Evolutionary conservation across 2,329 filamentous ascomycete species (phyloP), one percentile per base, ranked within the genome.

Genomic region (Pyrenochaeta sp.): DNA sequence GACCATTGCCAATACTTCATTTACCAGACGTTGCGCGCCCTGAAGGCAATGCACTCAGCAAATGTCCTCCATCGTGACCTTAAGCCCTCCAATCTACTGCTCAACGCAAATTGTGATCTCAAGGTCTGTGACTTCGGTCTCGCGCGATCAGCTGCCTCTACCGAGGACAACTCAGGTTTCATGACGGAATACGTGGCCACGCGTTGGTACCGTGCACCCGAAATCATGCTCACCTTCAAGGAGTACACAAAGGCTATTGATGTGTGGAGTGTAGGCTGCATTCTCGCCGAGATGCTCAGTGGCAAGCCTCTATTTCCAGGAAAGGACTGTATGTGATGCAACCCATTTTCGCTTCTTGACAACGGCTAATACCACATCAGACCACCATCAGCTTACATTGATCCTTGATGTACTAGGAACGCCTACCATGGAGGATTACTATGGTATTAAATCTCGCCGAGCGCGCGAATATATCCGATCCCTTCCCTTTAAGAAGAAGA

Each of bases 111-210:
- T 79, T 99, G 95, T 79, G 95, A 99, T 80, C 84, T 99, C 66
- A 99, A 99, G 80, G 95, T 99, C 66, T 99, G 95, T 80, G 95
- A 99, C 77, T 99, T 99, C 72, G 95, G 95, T 73, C 87, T 99
- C 51, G 95, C 95, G 43, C 89, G 93, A 72, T 98, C 94, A 9
- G 95, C 95, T 11, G 95, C 95, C 7, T 97, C 94, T 9, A 96
- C 96, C 66, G 95, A 99, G 74, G 95, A 99, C 78, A 99, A 99
- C 80, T 97, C 94, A n/a, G 95, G 95, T 18, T 99, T 99, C 86
- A 99, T 99, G 95, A 99, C 95, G 14, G 95, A 99, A 96, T 99
- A 99, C 76, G 95, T 99, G 51, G 95, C 95, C 45, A 99, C 95
- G 41, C 89, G 95, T 71, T 99, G 95, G 95, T 99, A 99, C 80